Percentiles rank a stretch among this genome's conserved stretches.
These are phyloP conservation scores for Liquidambar formosana DNA, from an alignment of 164 flowering plant genomes.

Conservation along the genomic window DNA sequence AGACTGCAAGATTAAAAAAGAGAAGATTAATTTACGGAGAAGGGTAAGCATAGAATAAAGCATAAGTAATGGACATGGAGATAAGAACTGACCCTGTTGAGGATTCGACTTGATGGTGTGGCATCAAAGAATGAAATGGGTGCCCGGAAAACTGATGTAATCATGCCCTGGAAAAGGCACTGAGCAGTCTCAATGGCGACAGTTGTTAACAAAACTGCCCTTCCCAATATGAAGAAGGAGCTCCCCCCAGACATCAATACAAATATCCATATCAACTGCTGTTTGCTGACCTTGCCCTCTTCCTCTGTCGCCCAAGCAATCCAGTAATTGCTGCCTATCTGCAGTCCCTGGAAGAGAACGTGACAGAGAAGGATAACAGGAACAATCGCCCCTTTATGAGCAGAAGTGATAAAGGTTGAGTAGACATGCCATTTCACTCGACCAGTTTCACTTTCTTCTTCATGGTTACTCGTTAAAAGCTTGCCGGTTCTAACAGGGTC, in stretches of 20 bases:
- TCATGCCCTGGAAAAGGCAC: constrained; percentile 62
- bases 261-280: constrained; percentile 51
- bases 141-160: constrained; percentile 63
- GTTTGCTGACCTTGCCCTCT: constrained; percentile 39
- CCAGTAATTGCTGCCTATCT: constrained; percentile 90
- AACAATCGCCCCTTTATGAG: constrained; percentile 79
- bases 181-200: constrained; percentile 73
- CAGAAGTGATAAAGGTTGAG: constrained; percentile 63
- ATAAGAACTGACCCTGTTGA: constrained; percentile 62
- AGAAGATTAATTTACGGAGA: not conserved
- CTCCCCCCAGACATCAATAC: constrained; percentile 69
- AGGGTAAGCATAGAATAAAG: not conserved
- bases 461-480: constrained; percentile 22
- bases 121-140: constrained; percentile 81
- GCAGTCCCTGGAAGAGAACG: constrained; percentile 69
- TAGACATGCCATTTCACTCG: constrained; percentile 72
- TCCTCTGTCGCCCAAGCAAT: constrained; percentile 83
- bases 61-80: not conserved
- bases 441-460: constrained; percentile 67
- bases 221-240: constrained; percentile 70
- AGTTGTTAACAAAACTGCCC: constrained; percentile 73
- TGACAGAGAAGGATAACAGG: constrained; percentile 79
- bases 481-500: constrained; percentile 14
- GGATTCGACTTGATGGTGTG: constrained; percentile 78
- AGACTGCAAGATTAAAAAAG: not conserved